Base-by-base conservation (phyloP, 2,329 filamentous ascomycete genomes). In the Alternaria rosae region DNA sequence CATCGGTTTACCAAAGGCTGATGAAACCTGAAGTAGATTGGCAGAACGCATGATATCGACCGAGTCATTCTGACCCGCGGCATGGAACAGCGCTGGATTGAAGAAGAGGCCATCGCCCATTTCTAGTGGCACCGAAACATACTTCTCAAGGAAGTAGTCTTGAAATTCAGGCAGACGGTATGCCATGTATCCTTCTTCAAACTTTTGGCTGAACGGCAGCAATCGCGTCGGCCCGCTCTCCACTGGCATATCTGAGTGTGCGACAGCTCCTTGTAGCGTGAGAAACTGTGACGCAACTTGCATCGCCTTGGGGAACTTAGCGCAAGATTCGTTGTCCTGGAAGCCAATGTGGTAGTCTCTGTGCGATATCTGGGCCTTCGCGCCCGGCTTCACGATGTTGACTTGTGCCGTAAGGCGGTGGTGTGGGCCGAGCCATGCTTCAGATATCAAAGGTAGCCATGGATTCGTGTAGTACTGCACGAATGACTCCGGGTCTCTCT, bases 341-440 rank as follows among this genome's bases (percentile, higher is more conserved):
- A 90, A 89, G 0, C 88, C 88, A 1, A 90, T 81, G 68, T 90
- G 88, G 70, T 89, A 90, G 70, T 90, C 88, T 1, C 88, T 82
- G 70, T 90, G 88, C 8, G 80, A 80, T 26, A 85, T 82, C 69
- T 90, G 88, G 1, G 88, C 80, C 35, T 82, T 78, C 13, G 86
- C 86, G 17, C 87, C 86, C 0, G 88, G 87, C 43, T 84, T 83
- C 9, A 90, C 87, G 51, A 88, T 83, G 70, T 90, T 90, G 42
- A 89, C 85, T 71, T 90, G 88, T 1, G 86, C 83, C 0, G 88
- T 90, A 44, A 90, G 72, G 21, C 85, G 84, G 73, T 89, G 89
- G 3, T 80, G 83, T 0, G 87, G 87, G 0, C 88, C 88, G 0
- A 90, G 83, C 85, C 87, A 90, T 12, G 85, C 76, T 17, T 82